Base-by-base conservation (phyloP, 257 asterid species). In the Eustoma russellianum region DNA sequence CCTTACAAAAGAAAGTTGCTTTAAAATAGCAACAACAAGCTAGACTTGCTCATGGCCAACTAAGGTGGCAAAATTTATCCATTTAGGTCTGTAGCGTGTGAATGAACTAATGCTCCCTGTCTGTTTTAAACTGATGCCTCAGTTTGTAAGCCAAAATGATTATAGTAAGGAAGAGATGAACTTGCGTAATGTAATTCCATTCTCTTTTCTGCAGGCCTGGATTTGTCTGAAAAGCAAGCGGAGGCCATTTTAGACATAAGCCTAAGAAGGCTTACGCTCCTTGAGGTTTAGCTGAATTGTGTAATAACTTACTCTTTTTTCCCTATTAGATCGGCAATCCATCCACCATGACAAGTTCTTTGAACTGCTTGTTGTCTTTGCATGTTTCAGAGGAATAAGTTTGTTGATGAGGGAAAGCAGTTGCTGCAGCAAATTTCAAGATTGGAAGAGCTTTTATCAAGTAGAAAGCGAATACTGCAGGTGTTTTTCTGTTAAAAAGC, bases 241-340 rank as follows among this genome's bases (percentile, higher is more conserved):
- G 97, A 92, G 49, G 95, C 98, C 41, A 79, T 92, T 66, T 54
- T 92, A 78, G 98, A 92, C 77, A 85, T 92, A 69, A 92, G 90
- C 83, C 88, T 92, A 65, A 81, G 95, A 78, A 83, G 78, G 82
- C 82, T 92, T 45, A 83, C 97, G 17, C 83, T 76, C 52, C 97
- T 88, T 17, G 97, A 92, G 95, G 97, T 87, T 75, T 62, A 43
- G 46, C 50, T 33, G 17, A 34, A 13, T 58, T 28, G 35, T 17
- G 33, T 41, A 7, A 38, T 11, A 38, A 38, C 49, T 8, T 38
- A 18, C 1, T 18, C 49, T 18, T 41, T 41, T 55, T 24, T 38
- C 6, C 43, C 43, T 38, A 7, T 38, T 15, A 9, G 7, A 53
- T 15, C 13, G 35, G 55, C 41, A 14, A 33, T 18, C 49, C 48